A percentile compares a stretch with the other conserved stretches of the same genome.
phyloP scores from a whole-genome alignment of 345 rosid genomes.

The Aegle marmelos region DNA sequence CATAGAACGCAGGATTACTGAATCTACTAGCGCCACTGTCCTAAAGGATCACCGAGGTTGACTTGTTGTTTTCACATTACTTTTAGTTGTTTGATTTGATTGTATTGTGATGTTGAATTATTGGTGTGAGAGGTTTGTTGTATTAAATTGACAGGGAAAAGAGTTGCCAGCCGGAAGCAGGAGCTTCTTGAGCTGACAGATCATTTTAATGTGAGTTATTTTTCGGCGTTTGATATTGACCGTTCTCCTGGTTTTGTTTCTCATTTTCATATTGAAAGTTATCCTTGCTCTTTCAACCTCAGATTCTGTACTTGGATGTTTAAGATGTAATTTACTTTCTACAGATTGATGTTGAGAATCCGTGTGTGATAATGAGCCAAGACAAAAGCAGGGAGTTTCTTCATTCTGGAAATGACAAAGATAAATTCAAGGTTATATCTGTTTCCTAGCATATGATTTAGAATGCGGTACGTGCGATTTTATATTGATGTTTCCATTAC shows the following conservation, averaged over 20 bases:
- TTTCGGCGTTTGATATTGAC: neutral
- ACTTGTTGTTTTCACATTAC: neutral
- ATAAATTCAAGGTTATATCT: slow-evolving; percentile 76
- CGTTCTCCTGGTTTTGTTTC: neutral
- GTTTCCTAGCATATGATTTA: neutral
- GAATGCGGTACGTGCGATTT: slow-evolving; percentile 8
- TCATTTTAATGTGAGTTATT: slow-evolving; percentile 78
- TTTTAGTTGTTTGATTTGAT: neutral
- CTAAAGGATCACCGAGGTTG: slow-evolving; percentile 75
- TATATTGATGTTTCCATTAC: slow-evolving; percentile 27
- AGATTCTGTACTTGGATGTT: neutral
- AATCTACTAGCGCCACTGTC: slow-evolving; percentile 48
- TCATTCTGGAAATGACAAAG: slow-evolving; percentile 96
- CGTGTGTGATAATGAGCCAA: slow-evolving; percentile 97
- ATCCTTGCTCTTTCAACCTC: neutral
- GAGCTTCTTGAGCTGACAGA: slow-evolving; percentile 84
- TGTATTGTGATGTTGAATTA: slow-evolving; percentile 5
- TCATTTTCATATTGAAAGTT: neutral
- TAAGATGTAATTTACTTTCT: slow-evolving; percentile 10
- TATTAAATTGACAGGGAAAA: slow-evolving; percentile 56
- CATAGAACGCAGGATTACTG: slow-evolving; percentile 78
- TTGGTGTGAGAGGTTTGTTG: neutral
- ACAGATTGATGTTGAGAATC: slow-evolving; percentile 98
- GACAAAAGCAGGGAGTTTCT: slow-evolving; percentile 97
- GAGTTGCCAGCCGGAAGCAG: slow-evolving; percentile 62